These are phyloP conservation scores for Colletotrichum viniferum DNA, from an alignment of 2,329 filamentous ascomycete genomes.

Conservation along the genomic window DNA sequence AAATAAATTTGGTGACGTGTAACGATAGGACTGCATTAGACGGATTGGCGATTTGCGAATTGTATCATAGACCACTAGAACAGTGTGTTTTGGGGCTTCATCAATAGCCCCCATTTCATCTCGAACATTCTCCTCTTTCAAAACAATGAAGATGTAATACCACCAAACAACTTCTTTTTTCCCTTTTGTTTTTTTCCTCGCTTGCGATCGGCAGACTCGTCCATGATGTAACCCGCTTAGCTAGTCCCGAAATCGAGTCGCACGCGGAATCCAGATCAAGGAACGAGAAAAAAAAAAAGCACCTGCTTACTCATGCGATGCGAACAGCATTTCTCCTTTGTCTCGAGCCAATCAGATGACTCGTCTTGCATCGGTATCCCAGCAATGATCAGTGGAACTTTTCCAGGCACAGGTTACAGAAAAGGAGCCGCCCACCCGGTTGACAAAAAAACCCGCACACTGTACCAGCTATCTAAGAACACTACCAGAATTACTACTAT, in stretches of 20 bases:
- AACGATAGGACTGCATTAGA: constrained; percentile 30
- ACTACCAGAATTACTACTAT: too few species aligned
- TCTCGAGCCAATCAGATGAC: background rate
- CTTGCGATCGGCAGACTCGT: background rate
- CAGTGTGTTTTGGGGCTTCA: constrained; percentile 16
- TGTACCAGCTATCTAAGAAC: too few species aligned
- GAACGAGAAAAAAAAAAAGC: background rate
- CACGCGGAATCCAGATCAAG: background rate
- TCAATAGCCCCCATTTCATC: constrained; percentile 1
- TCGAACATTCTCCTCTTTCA: constrained; percentile 19
- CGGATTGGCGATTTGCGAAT: constrained; percentile 26
- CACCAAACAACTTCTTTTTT: background rate
- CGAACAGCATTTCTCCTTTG: background rate
- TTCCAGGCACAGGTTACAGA: background rate
- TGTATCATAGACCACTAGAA: constrained; percentile 35
- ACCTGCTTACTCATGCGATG: constrained; percentile 1
- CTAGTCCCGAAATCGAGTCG: background rate
- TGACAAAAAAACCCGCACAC: too few species aligned
- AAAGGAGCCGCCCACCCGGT: background rate
- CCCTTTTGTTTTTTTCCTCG: background rate
- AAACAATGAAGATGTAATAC: constrained; percentile 9
- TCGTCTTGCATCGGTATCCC: background rate
- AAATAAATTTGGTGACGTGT: constrained; percentile 56
- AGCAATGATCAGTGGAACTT: background rate
- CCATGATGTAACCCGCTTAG: background rate